Evolutionary conservation across 2,329 filamentous ascomycete species (phyloP), one percentile per base, ranked within the genome.

Genomic region (Neonectria neomacrospora): DNA sequence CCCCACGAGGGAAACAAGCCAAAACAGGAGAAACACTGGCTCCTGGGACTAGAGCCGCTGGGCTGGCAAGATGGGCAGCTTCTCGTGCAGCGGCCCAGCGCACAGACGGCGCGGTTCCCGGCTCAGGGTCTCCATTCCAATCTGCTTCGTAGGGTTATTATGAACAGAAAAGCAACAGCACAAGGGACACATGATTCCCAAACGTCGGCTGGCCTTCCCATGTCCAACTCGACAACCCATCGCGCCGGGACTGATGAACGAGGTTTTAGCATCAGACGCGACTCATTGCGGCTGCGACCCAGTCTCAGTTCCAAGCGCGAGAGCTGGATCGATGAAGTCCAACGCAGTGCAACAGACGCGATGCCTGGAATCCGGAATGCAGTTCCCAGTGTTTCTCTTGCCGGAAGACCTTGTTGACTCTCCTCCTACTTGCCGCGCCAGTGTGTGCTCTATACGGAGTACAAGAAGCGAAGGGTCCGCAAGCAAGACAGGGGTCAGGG

Each of bases 31-130:
- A 68, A 68, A 67, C 67, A 67, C 54, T 41, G 60, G 63, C 57
- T 67, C 65, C 47, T 61, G 54, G 32, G 58, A 28, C 67, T 67
- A 68, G 47, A 39, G 58, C 54, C 58, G 3, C 34, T n/a, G 34
- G 34, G 34, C 34, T 37, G 34, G 34, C 34, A n/a, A 23, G 65
- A 54, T 61, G 51, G 60, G 60, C 58, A 61, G 57, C 54, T 63
- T 47, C 51, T 67, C 61, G 59, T 70, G 59, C 63, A 61, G 56
- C 65, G 64, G 57, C 51, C 67, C 64, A 67, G 66, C 67, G 69
- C 67, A 72, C 64, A 70, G 64, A 64, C 61, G 70, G 66, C 69
- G 63, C 64, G 67, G 67, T 64, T 71, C 50, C 66, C 64, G 65
- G 61, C 58, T 61, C 65, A 64, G 58, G 63, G 65, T 50, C 67